Percentiles rank a stretch among this genome's conserved stretches.
These are phyloP conservation scores for Coprinellus micaceus DNA, from an alignment of 768 basidiomycete genomes.

Conservation along the genomic window DNA sequence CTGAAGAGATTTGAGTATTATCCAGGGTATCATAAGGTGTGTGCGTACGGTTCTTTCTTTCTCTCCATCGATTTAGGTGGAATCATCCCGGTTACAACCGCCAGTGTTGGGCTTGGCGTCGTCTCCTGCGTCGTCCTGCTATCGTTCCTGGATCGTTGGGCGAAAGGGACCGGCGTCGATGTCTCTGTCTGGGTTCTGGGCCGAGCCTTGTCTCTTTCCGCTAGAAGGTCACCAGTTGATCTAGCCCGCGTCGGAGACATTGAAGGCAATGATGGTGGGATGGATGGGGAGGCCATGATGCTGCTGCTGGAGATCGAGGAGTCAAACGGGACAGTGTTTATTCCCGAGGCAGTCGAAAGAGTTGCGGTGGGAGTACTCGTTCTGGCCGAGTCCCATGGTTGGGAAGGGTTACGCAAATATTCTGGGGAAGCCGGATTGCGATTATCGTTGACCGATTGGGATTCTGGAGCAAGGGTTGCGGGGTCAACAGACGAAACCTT, in stretches of 20 bases:
- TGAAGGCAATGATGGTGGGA: constrained; percentile 30
- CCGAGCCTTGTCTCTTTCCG: constrained; percentile 37
- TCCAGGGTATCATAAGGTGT: not conserved
- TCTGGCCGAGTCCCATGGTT: constrained; percentile 54
- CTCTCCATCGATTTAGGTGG: constrained; percentile 20
- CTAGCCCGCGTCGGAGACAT: constrained; percentile 50
- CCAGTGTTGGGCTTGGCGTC: not conserved
- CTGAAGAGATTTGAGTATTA: constrained; percentile 19
- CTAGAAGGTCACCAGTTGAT: constrained; percentile 50
- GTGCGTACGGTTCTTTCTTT: constrained; percentile 53
- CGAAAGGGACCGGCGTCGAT: constrained; percentile 1
- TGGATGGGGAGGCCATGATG: constrained; percentile 12
- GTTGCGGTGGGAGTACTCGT: constrained; percentile 52
- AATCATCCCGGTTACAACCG: not conserved
- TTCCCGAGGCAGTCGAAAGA: constrained; percentile 21
- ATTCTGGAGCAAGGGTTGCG: not conserved
- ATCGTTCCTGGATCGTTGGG: not conserved
- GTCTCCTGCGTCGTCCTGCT: not conserved
- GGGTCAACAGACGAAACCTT: not conserved
- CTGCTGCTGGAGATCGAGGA: not conserved
- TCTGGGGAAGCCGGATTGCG: constrained; percentile 76
- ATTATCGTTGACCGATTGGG: constrained; percentile 32
- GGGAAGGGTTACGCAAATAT: constrained; percentile 40
- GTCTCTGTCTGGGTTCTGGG: constrained; percentile 7
- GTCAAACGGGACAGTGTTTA: constrained; percentile 10